phyloP scores from a whole-genome alignment of 495 filamentous ascomycete species.

The Aspergillus cavernicola region DNA sequence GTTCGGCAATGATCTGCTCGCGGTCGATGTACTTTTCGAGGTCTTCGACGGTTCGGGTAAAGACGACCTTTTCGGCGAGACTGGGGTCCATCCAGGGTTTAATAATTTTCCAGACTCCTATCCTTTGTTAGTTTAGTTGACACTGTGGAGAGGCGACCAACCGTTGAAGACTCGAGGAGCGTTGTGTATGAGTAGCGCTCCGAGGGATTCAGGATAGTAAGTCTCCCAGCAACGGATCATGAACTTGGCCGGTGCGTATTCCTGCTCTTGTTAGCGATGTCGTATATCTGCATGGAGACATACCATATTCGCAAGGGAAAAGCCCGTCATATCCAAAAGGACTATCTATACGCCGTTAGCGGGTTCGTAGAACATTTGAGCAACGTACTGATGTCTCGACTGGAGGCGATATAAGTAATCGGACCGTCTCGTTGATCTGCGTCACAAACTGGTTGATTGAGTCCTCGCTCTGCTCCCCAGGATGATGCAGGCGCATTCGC shows the following conservation, averaged over 20 bases:
- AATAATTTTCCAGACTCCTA: slow-evolving; percentile 78
- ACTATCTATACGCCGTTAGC: slow-evolving; percentile 50
- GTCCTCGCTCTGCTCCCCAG: slow-evolving; percentile 75
- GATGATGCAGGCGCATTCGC: slow-evolving; percentile 70
- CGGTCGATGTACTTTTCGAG: slow-evolving; percentile 66
- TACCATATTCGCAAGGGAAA: slow-evolving; percentile 76
- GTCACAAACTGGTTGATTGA: slow-evolving; percentile 79
- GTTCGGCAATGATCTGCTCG: slow-evolving; percentile 63
- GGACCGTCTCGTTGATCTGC: slow-evolving; percentile 78
- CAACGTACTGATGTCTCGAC: slow-evolving; percentile 71
- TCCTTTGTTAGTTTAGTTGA: slow-evolving; percentile 1
- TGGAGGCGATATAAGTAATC: slow-evolving; percentile 65
- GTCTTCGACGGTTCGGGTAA: slow-evolving; percentile 72
- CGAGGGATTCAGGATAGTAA: slow-evolving; percentile 86
- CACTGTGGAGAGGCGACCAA: slow-evolving; percentile 21
- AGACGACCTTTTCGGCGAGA: slow-evolving; percentile 84
- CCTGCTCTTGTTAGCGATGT: slow-evolving; percentile 40
- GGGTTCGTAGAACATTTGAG: background rate
- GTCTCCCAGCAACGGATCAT: slow-evolving; percentile 95
- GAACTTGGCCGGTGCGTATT: slow-evolving; percentile 89
- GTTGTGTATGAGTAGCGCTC: slow-evolving; percentile 82
- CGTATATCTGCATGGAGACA: slow-evolving; percentile 3
- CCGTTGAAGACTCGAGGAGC: slow-evolving; percentile 89
- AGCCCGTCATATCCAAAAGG: slow-evolving; percentile 87
- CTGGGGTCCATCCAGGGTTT: slow-evolving; percentile 89